Conservation (phyloP, 2,329 filamentous ascomycete genomes). For the Phialocephala subalpina region DNA sequence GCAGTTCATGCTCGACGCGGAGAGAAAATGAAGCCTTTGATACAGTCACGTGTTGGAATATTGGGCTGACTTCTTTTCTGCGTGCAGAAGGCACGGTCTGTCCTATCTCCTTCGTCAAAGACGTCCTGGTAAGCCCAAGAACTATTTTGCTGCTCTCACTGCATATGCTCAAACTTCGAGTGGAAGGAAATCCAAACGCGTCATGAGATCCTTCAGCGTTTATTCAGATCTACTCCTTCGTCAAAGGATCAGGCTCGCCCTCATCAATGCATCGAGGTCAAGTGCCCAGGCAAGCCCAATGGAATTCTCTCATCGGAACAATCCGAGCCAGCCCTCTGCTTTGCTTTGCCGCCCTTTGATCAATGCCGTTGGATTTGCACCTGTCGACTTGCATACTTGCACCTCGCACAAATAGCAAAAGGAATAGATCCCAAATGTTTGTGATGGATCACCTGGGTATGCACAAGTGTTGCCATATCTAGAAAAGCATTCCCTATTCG, state of each 20-base stretch:
- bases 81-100: conserved; percentile 79
- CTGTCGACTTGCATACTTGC: neutral
- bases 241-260: neutral
- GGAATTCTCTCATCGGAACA: neutral
- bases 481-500: conserved; percentile 22
- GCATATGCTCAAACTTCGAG: conserved; percentile 5
- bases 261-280: neutral
- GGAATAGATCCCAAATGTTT: conserved; percentile 11
- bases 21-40: neutral
- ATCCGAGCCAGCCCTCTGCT: conserved; percentile 6
- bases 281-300: neutral
- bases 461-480: conserved; percentile 28
- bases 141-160: conserved; percentile 30
- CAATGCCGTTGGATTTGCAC: conserved; percentile 10
- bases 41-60: conserved; percentile 26
- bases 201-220: conserved; percentile 11
- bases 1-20: conserved; percentile 4
- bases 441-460: conserved; percentile 26
- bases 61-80: conserved; percentile 29
- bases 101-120: conserved; percentile 85
- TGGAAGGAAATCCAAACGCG: neutral
- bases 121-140: conserved; percentile 73
- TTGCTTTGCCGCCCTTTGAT: neutral
- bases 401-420: conserved; percentile 12
- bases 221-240: neutral